Evolutionary conservation across 2,329 filamentous ascomycete species (phyloP).

Genomic region (Scytalidium lignicola): DNA sequence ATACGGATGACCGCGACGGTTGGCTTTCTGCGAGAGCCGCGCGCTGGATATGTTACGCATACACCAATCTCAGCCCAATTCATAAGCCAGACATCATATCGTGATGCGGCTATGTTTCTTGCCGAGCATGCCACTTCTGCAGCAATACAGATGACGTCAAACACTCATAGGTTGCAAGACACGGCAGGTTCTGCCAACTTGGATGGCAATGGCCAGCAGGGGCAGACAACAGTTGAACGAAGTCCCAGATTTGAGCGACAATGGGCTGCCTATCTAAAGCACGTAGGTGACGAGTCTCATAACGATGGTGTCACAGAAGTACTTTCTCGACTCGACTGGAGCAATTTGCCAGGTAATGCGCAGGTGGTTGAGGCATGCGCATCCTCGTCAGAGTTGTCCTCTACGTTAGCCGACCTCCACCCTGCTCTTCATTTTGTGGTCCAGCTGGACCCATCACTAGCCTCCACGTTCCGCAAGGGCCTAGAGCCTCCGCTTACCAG

Average conservation of each 20-base stretch:
- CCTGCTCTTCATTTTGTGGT: constrained; percentile 24
- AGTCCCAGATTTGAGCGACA: constrained; percentile 26
- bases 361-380: too few species aligned
- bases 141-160: constrained; percentile 30
- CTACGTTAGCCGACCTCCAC: constrained; percentile 16
- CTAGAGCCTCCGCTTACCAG: too few species aligned
- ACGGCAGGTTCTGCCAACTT: too few species aligned
- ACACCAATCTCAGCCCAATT: constrained; percentile 34
- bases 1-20: constrained; percentile 28
- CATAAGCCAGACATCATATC: constrained; percentile 26
- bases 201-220: too few species aligned
- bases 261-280: constrained; percentile 27
- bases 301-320: constrained; percentile 20
- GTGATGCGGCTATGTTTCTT: constrained; percentile 36
- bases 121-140: constrained; percentile 29
- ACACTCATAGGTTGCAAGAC: constrained; percentile 14
- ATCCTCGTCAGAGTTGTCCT: constrained; percentile 10
- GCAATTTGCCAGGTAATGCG: constrained; percentile 20
- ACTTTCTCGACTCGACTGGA: constrained; percentile 24
- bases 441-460: too few species aligned
- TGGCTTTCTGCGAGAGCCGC: constrained; percentile 32
- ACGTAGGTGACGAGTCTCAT: constrained; percentile 12
- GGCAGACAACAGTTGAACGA: constrained; percentile 12
- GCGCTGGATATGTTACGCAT: constrained; percentile 30
- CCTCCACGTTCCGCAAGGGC: too few species aligned